Evolutionary conservation across 83 land plant species (phyloP).

Genomic region (Picea abies): DNA sequence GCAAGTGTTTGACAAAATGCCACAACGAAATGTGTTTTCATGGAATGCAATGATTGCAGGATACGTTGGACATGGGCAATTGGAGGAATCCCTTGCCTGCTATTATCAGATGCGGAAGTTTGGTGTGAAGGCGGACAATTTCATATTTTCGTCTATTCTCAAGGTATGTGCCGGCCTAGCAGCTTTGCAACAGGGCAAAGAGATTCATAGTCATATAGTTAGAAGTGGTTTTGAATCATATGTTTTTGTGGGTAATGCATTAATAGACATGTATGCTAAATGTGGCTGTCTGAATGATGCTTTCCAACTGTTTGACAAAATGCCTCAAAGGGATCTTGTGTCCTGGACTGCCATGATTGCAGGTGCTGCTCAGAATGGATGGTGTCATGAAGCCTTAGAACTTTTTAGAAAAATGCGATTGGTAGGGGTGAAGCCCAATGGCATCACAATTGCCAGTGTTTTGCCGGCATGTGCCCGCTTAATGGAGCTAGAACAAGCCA

Average conservation of each 20-base stretch:
- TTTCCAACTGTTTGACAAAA: constrained; percentile 27
- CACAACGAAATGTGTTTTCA: constrained; percentile 14
- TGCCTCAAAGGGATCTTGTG: constrained; percentile 34
- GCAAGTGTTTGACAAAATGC: constrained; percentile 14
- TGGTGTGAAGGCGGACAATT: constrained; percentile 26
- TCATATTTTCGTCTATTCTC: constrained; percentile 14
- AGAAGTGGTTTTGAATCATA: constrained; percentile 25
- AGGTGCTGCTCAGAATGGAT: constrained; percentile 37
- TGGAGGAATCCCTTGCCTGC: constrained; percentile 17
- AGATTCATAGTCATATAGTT: constrained; percentile 32
- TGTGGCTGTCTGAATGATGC: constrained; percentile 35
- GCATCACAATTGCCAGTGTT: constrained; percentile 3
- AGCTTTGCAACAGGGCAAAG: constrained; percentile 24
- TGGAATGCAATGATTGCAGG: constrained; percentile 46
- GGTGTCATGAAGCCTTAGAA: constrained; percentile 32
- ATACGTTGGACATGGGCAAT: constrained; percentile 25
- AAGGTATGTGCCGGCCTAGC: constrained; percentile 21
- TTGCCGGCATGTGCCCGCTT: constrained; percentile 20
- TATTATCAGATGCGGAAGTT: constrained; percentile 21
- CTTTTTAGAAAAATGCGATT: constrained; percentile 1
- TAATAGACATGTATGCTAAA: constrained; percentile 38
- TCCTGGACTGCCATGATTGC: constrained; percentile 56
- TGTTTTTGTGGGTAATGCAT: constrained; percentile 29
- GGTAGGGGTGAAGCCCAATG: constrained; percentile 9
- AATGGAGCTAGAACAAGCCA: constrained; percentile 19